Percentiles rank a stretch among this genome's conserved stretches.
Evolutionary conservation across 1,139 yeast species (phyloP).

Genomic region (Kodamaea sp.): DNA sequence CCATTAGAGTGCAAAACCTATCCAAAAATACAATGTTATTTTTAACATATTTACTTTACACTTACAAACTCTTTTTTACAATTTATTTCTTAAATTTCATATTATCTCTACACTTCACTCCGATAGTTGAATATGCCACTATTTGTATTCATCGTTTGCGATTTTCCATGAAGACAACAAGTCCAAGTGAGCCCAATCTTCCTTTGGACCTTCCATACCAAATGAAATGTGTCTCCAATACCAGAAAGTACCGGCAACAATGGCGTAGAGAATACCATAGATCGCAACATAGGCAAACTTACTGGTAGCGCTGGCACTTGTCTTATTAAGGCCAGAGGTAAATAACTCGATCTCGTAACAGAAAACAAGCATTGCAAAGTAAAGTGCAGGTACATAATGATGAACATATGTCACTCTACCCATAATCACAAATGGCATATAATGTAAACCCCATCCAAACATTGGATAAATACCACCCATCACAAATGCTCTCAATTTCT

Average conservation of each 20-base stretch:
- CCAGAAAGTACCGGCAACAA: slow-evolving; percentile 65
- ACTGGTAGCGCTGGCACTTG: slow-evolving; percentile 13
- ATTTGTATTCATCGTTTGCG: slow-evolving; percentile 34
- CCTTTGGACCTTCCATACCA: slow-evolving; percentile 85
- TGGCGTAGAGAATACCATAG: slow-evolving; percentile 46
- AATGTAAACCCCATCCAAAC: slow-evolving; percentile 94
- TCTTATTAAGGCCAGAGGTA: slow-evolving; percentile 27
- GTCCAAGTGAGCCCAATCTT: slow-evolving; percentile 66
- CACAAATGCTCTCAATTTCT: slow-evolving; percentile 33
- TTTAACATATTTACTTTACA: neutral
- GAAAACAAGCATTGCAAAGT: slow-evolving; percentile 85
- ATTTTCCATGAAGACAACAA: slow-evolving; percentile 73
- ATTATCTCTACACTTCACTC: neutral
- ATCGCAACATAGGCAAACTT: slow-evolving; percentile 28
- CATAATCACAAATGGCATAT: slow-evolving; percentile 86
- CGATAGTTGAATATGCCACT: slow-evolving; percentile 1
- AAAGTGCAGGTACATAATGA: slow-evolving; percentile 94
- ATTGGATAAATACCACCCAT: slow-evolving; percentile 91
- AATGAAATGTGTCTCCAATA: slow-evolving; percentile 75
- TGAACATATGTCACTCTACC: slow-evolving; percentile 97
- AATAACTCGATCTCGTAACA: slow-evolving; percentile 70
- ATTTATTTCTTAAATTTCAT: neutral
- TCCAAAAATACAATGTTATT: neutral
- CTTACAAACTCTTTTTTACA: neutral
- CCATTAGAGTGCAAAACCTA: neutral